phyloP scores from a whole-genome alignment of 805 yeast species.

The Millerago galiae region DNA sequence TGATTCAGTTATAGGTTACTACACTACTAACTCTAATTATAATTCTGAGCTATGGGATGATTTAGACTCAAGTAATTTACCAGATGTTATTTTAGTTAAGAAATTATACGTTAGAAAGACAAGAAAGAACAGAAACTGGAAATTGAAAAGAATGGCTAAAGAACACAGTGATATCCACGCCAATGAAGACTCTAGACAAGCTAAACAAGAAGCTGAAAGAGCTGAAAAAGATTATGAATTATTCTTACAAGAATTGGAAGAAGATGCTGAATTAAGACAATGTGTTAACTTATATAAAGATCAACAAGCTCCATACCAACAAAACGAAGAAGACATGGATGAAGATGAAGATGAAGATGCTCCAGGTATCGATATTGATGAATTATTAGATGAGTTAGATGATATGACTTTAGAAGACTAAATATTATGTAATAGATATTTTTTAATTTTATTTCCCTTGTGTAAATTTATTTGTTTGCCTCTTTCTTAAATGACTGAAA shows the following conservation, averaged over 20 bases:
- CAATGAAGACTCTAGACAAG: slow-evolving; percentile 61
- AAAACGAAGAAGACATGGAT: slow-evolving; percentile 35
- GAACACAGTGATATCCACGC: slow-evolving; percentile 90
- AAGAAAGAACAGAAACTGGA: slow-evolving; percentile 78
- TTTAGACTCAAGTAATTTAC: slow-evolving; percentile 50
- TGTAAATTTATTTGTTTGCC: neutral
- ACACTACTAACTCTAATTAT: slow-evolving; percentile 75
- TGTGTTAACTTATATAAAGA: slow-evolving; percentile 85
- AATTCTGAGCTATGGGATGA: slow-evolving; percentile 84
- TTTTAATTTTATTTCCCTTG: neutral
- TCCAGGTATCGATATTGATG: slow-evolving; percentile 86
- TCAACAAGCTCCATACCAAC: slow-evolving; percentile 10
- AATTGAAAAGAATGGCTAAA: slow-evolving; percentile 93
- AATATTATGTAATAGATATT: neutral
- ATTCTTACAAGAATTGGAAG: slow-evolving; percentile 96
- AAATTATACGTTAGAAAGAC: slow-evolving; percentile 78
- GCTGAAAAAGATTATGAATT: slow-evolving; percentile 93
- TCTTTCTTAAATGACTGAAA: neutral
- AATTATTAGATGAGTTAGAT: slow-evolving; percentile 88
- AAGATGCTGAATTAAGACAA: slow-evolving; percentile 90
- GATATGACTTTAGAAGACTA: slow-evolving; percentile 70
- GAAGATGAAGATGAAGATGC: slow-evolving; percentile 72
- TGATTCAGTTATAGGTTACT: slow-evolving; percentile 91
- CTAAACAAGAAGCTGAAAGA: slow-evolving; percentile 81
- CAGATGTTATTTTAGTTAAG: slow-evolving; percentile 87